Base-by-base conservation (phyloP, 78 protist species). In the Emiliania huxleyi region DNA sequence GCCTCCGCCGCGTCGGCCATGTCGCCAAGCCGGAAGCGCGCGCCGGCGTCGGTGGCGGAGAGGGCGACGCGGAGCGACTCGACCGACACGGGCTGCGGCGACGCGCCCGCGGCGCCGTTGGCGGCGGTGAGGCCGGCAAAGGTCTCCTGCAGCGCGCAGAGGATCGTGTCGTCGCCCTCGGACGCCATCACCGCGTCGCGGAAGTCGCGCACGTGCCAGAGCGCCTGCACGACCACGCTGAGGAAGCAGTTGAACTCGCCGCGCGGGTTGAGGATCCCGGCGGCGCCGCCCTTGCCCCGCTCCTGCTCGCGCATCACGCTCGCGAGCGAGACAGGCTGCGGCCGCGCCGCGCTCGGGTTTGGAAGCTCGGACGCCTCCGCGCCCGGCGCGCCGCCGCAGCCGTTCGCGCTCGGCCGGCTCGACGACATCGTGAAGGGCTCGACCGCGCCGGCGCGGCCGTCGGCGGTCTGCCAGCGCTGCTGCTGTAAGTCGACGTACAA, bases 191-290 rank as follows among this genome's bases (percentile, higher is more conserved):
- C 42, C 44, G 42, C 81, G 15, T 71, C 42, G 44, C 81, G 81
- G 42, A 71, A 71, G 19, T 3, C 81, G 1, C 42, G 42, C 21
- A 37, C 81, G 81, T 71, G 81, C 81, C 81, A 71, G 23, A 71
- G 81, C 21, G 42, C 25, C 42, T 71, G 81, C 19, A 71, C 42
- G 81, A 71, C 42, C 44, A 71, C 81, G 42, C 21, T 71, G 40
- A 71, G 42, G 81, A 71, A 71, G 81, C 81, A 71, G 19, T 71
- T 71, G 81, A 19, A 71, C 81, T 29, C 81, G 44, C 81, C 81
- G 15, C 81, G 81, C 81, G 81, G 81, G 42, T 71, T 71, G 81
- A 35, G 23, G 23, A 71, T 71, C 25, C 81, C 81, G 21, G 42
- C 21, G 21, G 81, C 35, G 81, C 81, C 81, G 2, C n/a, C 81